Percentiles rank a stretch among this genome's conserved stretches.
Evolutionary conservation across 163 green algal species (phyloP).

Genomic region (Coccomyxa subellipsoidea): DNA sequence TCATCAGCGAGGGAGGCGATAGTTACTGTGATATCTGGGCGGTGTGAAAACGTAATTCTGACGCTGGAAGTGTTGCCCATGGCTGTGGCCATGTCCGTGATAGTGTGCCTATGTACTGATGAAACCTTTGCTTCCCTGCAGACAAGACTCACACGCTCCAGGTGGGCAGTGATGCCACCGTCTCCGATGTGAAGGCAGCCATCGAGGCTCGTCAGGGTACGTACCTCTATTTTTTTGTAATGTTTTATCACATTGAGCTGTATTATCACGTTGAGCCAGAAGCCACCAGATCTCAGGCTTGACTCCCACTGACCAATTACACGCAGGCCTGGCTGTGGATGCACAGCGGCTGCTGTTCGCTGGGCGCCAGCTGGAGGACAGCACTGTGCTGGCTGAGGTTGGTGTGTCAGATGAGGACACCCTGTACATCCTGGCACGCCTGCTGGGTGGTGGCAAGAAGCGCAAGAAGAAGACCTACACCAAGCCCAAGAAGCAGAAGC

Average conservation of each 20-base stretch:
- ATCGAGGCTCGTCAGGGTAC: slow-evolving; percentile 75
- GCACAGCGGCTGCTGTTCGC: slow-evolving; percentile 81
- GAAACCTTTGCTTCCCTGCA: slow-evolving; percentile 38
- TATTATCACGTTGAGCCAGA: no score
- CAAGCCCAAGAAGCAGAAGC: slow-evolving; percentile 99
- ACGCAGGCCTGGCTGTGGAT: slow-evolving; percentile 54
- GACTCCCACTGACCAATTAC: no score
- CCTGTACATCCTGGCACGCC: slow-evolving; percentile 75
- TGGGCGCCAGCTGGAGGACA: slow-evolving; percentile 72
- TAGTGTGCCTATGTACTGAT: no score
- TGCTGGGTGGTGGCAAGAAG: slow-evolving; percentile 99
- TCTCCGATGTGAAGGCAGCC: slow-evolving; percentile 78
- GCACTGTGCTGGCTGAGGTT: slow-evolving; percentile 54
- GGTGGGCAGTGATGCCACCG: slow-evolving; percentile 63
- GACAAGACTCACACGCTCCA: slow-evolving; percentile 82
- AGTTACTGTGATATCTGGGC: no score
- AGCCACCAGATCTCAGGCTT: no score
- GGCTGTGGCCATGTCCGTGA: no score
- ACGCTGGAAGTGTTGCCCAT: no score
- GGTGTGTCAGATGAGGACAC: slow-evolving; percentile 81
- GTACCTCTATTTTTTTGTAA: background rate
- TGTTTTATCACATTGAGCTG: no score
- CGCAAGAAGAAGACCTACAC: slow-evolving; percentile 99
- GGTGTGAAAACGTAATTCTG: no score
- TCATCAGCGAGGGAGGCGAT: no score